phyloP scores from a whole-genome alignment of 2,329 filamentous ascomycete species.

The Zelopaecilomyces penicillatus region DNA sequence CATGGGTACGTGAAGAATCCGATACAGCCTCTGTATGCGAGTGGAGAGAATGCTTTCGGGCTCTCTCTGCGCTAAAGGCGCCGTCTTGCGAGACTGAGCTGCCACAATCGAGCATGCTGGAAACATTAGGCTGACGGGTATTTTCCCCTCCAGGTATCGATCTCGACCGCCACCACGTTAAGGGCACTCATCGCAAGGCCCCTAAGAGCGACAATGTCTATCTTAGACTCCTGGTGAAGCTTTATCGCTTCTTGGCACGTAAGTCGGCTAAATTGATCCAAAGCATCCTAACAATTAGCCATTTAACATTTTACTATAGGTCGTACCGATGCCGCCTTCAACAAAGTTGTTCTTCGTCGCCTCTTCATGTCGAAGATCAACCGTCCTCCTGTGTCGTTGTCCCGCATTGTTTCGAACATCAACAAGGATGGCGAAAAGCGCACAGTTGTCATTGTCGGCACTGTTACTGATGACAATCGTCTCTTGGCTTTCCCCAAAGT shows the following conservation, averaged over 20 bases:
- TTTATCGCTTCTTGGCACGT: constrained; percentile 95
- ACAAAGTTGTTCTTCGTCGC: constrained; percentile 95
- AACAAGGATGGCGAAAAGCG: constrained; percentile 61
- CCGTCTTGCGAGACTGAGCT: constrained; percentile 17
- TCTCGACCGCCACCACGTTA: constrained; percentile 62
- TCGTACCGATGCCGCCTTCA: constrained; percentile 95
- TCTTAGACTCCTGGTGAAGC: constrained; percentile 94
- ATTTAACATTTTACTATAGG: constrained; percentile 39
- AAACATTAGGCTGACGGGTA: constrained; percentile 54
- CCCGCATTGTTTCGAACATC: constrained; percentile 70
- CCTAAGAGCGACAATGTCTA: constrained; percentile 99
- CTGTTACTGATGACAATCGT: constrained; percentile 96
- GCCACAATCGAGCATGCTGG: constrained; percentile 53
- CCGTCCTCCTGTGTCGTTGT: constrained; percentile 89
- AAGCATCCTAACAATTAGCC: constrained; percentile 2
- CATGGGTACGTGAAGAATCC: constrained; percentile 51
- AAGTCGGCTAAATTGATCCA: constrained; percentile 36
- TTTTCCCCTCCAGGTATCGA: constrained; percentile 55
- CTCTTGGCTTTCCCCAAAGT: constrained; percentile 85
- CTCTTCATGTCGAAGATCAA: constrained; percentile 99
- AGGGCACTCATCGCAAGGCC: constrained; percentile 75
- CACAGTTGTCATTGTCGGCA: constrained; percentile 90
- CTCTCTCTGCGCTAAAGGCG: constrained; percentile 10
- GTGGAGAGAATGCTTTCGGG: constrained; percentile 28
- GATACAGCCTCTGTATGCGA: constrained; percentile 41